Percentiles rank a stretch among this genome's conserved stretches.
Evolutionary conservation across 192 early-diverging fungal genomes (phyloP).

Genomic region (Spizellomyces sp.): DNA sequence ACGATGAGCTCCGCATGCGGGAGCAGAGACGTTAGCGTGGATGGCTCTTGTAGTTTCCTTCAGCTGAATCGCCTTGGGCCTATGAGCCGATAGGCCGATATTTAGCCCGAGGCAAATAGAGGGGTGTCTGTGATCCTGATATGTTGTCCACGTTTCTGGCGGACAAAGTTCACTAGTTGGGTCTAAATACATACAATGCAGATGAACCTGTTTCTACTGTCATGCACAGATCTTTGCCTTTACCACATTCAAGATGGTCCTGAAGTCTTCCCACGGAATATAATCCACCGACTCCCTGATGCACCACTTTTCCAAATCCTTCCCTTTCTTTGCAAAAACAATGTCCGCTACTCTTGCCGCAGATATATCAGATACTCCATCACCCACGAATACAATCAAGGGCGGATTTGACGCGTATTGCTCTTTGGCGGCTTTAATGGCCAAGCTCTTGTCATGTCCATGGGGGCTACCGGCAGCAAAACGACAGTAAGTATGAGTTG

Average conservation of each 20-base stretch:
- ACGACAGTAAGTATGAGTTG: background rate
- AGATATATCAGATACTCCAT: conserved; percentile 76
- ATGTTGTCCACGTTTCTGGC: too few species aligned
- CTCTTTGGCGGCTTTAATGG: conserved; percentile 21
- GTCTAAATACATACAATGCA: too few species aligned
- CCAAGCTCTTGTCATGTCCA: conserved; percentile 64
- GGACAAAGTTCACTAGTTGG: too few species aligned
- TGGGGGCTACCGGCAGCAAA: conserved; percentile 34
- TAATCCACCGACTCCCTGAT: conserved; percentile 57
- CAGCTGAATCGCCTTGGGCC: too few species aligned
- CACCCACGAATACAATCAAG: conserved; percentile 73
- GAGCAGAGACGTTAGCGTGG: background rate
- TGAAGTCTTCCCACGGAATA: conserved; percentile 60
- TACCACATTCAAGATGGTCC: conserved; percentile 22
- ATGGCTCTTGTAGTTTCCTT: too few species aligned
- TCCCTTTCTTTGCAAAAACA: conserved; percentile 72
- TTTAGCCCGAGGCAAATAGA: too few species aligned
- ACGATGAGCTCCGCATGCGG: conserved; percentile 43
- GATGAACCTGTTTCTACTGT: too few species aligned
- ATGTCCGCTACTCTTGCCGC: conserved; percentile 76
- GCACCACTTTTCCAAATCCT: conserved; percentile 73
- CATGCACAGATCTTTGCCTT: background rate
- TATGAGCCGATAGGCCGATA: too few species aligned
- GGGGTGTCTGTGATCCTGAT: too few species aligned
- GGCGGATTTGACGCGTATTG: conserved; percentile 28